A percentile compares a stretch with the other conserved stretches of the same genome.
phyloP scores from a whole-genome alignment of 148 eudicot genomes.

The Simmondsia chinensis region DNA sequence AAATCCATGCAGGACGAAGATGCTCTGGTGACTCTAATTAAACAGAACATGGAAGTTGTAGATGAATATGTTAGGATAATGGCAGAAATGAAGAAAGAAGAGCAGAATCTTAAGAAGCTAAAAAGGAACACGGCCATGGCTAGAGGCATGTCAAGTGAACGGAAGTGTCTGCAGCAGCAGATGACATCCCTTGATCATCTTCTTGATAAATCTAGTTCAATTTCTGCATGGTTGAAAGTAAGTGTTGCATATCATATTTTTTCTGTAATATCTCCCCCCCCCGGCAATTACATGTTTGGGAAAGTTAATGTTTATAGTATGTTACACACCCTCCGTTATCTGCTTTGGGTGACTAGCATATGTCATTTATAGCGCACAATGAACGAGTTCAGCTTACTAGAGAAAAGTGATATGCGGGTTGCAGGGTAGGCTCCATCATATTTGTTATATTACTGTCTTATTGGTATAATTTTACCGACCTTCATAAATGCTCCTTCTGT shows the following conservation, averaged over 20 bases:
- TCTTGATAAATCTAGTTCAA: conserved; percentile 52
- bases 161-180: conserved; percentile 57
- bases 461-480: too few relatives aligned
- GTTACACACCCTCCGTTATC: too few relatives aligned
- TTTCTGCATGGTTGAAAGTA: conserved; percentile 68
- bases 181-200: conserved; percentile 64
- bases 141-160: conserved; percentile 52
- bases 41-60: conserved; percentile 55
- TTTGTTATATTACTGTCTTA: too few relatives aligned
- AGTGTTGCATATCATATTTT: conserved; percentile 9
- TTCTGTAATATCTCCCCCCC: too few relatives aligned
- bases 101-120: conserved; percentile 71
- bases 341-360: too few relatives aligned
- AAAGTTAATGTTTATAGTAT: too few relatives aligned
- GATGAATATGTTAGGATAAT: conserved; percentile 40
- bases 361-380: too few relatives aligned
- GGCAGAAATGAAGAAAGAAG: conserved; percentile 56
- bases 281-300: too few relatives aligned
- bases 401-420: too few relatives aligned
- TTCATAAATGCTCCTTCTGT: too few relatives aligned
- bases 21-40: conserved; percentile 51
- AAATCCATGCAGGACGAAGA: conserved; percentile 82
- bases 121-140: conserved; percentile 34
- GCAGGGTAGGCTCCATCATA: too few relatives aligned
- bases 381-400: too few relatives aligned